Evolutionary conservation across 1,139 yeast genomes (phyloP), one percentile per base, ranked within the genome.

Genomic region (Hyphopichia khmerensis): DNA sequence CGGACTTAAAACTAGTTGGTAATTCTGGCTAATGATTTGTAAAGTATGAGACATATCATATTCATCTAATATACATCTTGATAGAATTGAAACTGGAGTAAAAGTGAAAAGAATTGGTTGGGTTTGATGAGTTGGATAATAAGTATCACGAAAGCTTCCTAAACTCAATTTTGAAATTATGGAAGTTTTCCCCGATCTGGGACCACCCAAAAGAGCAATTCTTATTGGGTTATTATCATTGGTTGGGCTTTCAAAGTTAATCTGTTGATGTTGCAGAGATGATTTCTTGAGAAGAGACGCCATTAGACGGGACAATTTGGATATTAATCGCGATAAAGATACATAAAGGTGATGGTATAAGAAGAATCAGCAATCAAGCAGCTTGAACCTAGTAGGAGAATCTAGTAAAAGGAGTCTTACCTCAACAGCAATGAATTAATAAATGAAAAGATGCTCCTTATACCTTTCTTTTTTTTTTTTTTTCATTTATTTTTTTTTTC

Each of bases 121-220:
- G 60, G 68, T 76, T 56, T 62, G 75, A 24, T 65, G 69, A 1
- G 91, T 85, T 2, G 93, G 93, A 51, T 86, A 85, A 57, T 86
- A 82, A 4, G 81, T 78, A 36, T 76, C 82, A 27, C 72, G 65
- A 33, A 76, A 73, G 38, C 72, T 67, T 14, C 78, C 75, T 38
- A 77, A 69, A 19, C 68, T 57, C 17, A 82, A 52, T 42, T 80
- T 71, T 21, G 84, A 77, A n/a, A 77, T 69, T 18, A 73, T 61
- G 1, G 79, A 67, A 2, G 81, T 72, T 52, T 78, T 78, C 9
- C 83, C 83, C 2, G 74, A 69, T 43, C 65, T 67, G 11, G 76
- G 67, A 0, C 78, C 84, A 0, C 88, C 88, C 4, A 82, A 53
- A 10, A 82, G 61, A 0, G 85, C 87, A 29, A 82, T 59, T 42